Percentiles rank a stretch among this genome's conserved stretches.
Conservation (phyloP, 306 rosid species). For the Chamaecrista fasciculata region DNA sequence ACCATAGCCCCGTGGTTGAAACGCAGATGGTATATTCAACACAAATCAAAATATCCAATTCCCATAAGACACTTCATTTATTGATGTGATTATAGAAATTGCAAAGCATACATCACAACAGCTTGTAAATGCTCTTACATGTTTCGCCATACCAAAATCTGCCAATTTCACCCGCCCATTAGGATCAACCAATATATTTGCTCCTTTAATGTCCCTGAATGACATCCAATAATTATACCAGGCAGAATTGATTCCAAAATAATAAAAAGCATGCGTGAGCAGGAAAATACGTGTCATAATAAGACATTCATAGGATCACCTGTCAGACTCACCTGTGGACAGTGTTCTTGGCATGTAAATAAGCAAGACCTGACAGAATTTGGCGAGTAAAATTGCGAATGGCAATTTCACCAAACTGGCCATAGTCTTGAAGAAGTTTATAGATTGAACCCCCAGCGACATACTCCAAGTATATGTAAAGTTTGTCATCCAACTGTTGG, state of each 20-base stretch:
- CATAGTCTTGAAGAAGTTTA: conserved; percentile 87
- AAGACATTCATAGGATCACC: conserved; percentile 1
- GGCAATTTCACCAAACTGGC: conserved; percentile 76
- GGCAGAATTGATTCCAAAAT: conserved; percentile 45
- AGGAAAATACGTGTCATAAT: conserved; percentile 10
- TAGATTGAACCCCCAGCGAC: conserved; percentile 92
- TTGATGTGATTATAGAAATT: not conserved
- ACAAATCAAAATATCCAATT: conserved; percentile 50
- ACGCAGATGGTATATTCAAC: conserved; percentile 43
- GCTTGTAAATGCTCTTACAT: conserved; percentile 71
- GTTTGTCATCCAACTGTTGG: conserved; percentile 72
- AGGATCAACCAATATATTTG: conserved; percentile 95
- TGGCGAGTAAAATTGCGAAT: conserved; percentile 90
- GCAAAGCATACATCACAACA: conserved; percentile 51
- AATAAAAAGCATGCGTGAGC: conserved; percentile 3
- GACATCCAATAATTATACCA: conserved; percentile 41
- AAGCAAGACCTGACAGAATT: conserved; percentile 86
- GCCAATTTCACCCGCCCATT: conserved; percentile 85
- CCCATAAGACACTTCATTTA: conserved; percentile 17
- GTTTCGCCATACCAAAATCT: conserved; percentile 98
- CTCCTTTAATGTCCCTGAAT: conserved; percentile 93
- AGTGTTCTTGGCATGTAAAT: conserved; percentile 84
- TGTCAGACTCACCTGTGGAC: conserved; percentile 72
- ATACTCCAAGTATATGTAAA: conserved; percentile 90
- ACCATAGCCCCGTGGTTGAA: conserved; percentile 26